Percentiles rank a stretch among this genome's conserved stretches.
These are phyloP conservation scores for Rhodotorula sp. DNA, from an alignment of 1,284 basidiomycete genomes.

Conservation along the genomic window DNA sequence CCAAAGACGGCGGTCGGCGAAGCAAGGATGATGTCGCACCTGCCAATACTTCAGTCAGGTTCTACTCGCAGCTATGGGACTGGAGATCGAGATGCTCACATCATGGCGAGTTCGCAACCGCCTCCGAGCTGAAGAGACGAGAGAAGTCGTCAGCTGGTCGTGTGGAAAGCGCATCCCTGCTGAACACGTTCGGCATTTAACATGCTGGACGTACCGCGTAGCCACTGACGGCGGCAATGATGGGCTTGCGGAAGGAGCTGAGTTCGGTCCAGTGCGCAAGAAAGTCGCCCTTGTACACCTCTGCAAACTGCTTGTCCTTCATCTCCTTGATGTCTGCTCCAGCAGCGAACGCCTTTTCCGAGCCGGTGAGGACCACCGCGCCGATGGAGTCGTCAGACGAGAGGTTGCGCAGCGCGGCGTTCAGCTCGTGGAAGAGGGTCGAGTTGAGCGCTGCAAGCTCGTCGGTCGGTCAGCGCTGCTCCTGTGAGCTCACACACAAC, in stretches of 20 bases:
- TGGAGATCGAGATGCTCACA: constrained; percentile 57
- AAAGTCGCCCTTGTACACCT: constrained; percentile 87
- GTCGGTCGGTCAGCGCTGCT: neutral
- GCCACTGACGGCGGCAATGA: constrained; percentile 93
- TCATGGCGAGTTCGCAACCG: constrained; percentile 93
- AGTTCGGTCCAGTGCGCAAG: constrained; percentile 83
- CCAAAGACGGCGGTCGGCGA: constrained; percentile 90
- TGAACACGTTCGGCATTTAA: no score
- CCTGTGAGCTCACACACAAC: neutral
- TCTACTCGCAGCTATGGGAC: no score
- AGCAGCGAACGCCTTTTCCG: constrained; percentile 86
- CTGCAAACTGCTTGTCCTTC: constrained; percentile 71
- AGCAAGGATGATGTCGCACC: constrained; percentile 91
- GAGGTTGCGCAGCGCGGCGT: constrained; percentile 70
- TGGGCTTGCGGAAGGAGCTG: constrained; percentile 78
- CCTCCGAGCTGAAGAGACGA: constrained; percentile 71
- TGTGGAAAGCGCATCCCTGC: fast-evolving
- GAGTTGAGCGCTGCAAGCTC: constrained; percentile 50
- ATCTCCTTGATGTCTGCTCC: constrained; percentile 64
- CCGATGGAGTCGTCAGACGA: constrained; percentile 72
- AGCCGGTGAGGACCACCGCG: constrained; percentile 91
- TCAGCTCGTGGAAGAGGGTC: constrained; percentile 64
- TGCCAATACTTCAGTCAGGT: constrained; percentile 26
- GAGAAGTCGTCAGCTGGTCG: neutral
- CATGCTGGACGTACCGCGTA: constrained; percentile 70